A percentile compares a stretch with the other conserved stretches of the same genome.
phyloP scores from a whole-genome alignment of 2,329 filamentous ascomycete species.

The Cladosporium sp. region DNA sequence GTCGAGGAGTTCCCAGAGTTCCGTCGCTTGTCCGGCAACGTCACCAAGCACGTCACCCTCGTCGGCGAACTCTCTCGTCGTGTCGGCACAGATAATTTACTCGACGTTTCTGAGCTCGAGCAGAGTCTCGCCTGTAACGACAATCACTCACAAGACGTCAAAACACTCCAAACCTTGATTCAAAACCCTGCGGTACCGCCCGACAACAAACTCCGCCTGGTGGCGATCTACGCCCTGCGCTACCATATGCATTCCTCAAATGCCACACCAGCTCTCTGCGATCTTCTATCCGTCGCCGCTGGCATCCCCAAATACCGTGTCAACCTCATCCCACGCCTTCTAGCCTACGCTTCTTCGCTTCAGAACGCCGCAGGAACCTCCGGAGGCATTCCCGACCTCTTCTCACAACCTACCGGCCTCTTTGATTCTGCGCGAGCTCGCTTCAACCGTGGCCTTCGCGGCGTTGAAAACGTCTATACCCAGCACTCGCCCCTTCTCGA shows the following conservation, averaged over 20 bases:
- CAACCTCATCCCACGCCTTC: slow-evolving; percentile 73
- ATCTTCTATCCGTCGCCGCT: slow-evolving; percentile 80
- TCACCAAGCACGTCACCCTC: slow-evolving; percentile 95
- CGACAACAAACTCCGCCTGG: slow-evolving; percentile 81
- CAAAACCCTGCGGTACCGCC: slow-evolving; percentile 70
- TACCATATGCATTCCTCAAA: slow-evolving; percentile 85
- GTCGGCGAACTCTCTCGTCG: slow-evolving; percentile 88
- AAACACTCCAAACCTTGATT: slow-evolving; percentile 82
- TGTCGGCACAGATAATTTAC: slow-evolving; percentile 75
- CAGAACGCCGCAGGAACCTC: slow-evolving; percentile 63
- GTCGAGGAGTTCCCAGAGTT: slow-evolving; percentile 99
- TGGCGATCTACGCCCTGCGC: slow-evolving; percentile 89
- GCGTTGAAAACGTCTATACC: slow-evolving; percentile 97
- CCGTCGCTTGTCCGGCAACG: slow-evolving; percentile 91
- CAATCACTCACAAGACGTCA: slow-evolving; percentile 86
- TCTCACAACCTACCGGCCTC: slow-evolving; percentile 76
- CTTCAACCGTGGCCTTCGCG: slow-evolving; percentile 83
- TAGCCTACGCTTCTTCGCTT: slow-evolving; percentile 81
- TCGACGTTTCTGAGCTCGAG: slow-evolving; percentile 97
- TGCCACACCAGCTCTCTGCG: slow-evolving; percentile 75
- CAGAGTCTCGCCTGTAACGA: slow-evolving; percentile 97
- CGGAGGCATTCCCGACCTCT: slow-evolving; percentile 79
- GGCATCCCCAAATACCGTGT: slow-evolving; percentile 70
- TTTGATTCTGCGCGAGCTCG: slow-evolving; percentile 83
- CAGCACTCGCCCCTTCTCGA: slow-evolving; percentile 90